phyloP scores from a whole-genome alignment of 306 rosid species.

The Arachis hypogaea region DNA sequence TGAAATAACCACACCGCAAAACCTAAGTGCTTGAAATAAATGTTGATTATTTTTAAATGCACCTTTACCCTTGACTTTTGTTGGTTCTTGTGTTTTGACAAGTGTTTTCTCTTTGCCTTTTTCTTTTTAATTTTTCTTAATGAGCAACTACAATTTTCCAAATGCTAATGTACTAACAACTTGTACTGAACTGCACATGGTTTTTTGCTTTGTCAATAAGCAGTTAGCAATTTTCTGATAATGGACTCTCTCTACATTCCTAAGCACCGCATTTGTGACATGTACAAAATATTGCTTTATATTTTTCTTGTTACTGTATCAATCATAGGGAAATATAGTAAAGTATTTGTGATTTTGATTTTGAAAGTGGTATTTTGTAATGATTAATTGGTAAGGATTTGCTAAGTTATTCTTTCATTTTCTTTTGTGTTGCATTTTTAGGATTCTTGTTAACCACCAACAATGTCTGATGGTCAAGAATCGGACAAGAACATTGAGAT shows the following conservation, averaged over 20 bases:
- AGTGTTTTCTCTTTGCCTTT: too few species aligned
- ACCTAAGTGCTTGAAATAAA: constrained; percentile 1
- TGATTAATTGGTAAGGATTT: not conserved
- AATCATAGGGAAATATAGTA: not conserved
- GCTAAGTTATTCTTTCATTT: constrained; percentile 8
- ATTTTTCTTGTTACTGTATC: constrained; percentile 5
- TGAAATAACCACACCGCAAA: not conserved
- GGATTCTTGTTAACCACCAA: constrained; percentile 14
- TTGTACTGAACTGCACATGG: not conserved
- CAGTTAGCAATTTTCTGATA: constrained; percentile 7
- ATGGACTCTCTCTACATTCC: constrained; percentile 8
- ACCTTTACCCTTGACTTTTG: not conserved
- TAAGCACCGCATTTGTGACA: not conserved
- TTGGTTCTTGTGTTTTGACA: constrained; percentile 8
- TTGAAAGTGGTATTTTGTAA: constrained; percentile 15
- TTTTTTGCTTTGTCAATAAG: not conserved
- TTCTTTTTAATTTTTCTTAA: too few species aligned
- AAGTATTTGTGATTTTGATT: not conserved
- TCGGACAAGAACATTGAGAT: constrained; percentile 92
- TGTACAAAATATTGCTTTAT: constrained; percentile 7
- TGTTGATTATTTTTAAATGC: constrained; percentile 6
- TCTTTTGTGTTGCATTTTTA: constrained; percentile 32
- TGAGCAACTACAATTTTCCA: too few species aligned
- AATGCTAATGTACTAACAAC: not conserved
- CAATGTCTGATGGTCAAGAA: constrained; percentile 80